phyloP scores from a whole-genome alignment of 2,329 filamentous ascomycete species.

The Lachnellula hyalina region DNA sequence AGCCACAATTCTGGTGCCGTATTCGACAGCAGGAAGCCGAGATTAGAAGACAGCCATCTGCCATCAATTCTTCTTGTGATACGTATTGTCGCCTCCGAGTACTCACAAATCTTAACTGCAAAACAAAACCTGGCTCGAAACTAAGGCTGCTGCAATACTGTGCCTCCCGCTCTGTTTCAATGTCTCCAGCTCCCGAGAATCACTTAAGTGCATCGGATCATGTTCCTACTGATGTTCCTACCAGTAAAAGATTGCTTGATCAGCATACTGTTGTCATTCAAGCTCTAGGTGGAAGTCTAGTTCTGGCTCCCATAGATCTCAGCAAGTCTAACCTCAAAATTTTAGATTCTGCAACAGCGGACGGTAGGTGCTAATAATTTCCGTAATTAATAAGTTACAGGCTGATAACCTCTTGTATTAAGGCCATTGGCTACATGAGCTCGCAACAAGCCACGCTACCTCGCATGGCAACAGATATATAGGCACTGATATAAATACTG shows the following conservation, averaged over 20 bases:
- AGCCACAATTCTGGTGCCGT: no score
- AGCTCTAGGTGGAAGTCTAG: neutral
- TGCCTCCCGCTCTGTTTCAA: no score
- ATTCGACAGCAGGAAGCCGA: no score
- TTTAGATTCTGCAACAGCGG: neutral
- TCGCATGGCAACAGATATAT: neutral
- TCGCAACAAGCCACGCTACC: neutral
- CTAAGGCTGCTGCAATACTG: no score
- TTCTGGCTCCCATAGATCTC: neutral
- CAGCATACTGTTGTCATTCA: neutral
- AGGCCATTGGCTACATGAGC: slow-evolving; percentile 8
- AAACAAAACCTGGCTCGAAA: no score
- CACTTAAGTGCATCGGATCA: neutral
- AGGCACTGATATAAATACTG: slow-evolving; percentile 8
- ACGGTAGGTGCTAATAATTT: neutral
- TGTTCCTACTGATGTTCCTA: neutral
- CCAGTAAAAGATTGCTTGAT: neutral
- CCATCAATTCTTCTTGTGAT: no score
- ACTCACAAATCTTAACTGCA: no score
- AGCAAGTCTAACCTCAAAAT: neutral
- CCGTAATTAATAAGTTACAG: neutral
- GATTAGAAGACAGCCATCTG: no score
- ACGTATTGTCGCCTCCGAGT: no score
- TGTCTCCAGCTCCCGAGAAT: neutral
- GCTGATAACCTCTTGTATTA: neutral